These are phyloP conservation scores for Metschnikowia aberdeeniae DNA, from an alignment of 805 yeast genomes.

Conservation along the genomic window DNA sequence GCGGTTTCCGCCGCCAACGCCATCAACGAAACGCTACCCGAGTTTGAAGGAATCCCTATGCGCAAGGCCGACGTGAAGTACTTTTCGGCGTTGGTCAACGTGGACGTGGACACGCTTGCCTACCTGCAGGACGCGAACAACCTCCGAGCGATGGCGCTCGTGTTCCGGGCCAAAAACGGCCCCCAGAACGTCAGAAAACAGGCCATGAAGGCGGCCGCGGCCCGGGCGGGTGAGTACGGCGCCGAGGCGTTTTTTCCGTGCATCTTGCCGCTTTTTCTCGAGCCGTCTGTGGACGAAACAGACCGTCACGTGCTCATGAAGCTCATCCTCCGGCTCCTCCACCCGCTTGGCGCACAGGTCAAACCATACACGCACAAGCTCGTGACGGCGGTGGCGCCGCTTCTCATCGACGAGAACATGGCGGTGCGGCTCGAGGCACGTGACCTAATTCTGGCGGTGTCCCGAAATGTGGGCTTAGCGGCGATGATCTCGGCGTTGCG, in stretches of 20 bases:
- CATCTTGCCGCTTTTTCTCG: conserved; percentile 73
- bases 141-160: conserved; percentile 54
- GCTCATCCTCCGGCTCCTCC: conserved; percentile 64
- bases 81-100: conserved; percentile 53
- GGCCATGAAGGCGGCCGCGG: conserved; percentile 64
- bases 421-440: conserved; percentile 74
- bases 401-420: conserved; percentile 73
- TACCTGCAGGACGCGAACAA: conserved; percentile 49
- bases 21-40: conserved; percentile 14
- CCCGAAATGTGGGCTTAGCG: conserved; percentile 80
- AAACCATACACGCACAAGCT: conserved; percentile 73
- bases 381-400: conserved; percentile 69
- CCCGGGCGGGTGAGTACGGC: conserved; percentile 61
- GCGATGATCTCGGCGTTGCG: conserved; percentile 74
- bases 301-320: conserved; percentile 83
- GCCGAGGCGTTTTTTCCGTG: conserved; percentile 64
- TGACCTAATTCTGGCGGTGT: conserved; percentile 67
- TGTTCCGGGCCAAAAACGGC: conserved; percentile 77
- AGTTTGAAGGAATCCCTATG: conserved; percentile 15
- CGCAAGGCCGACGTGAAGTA: conserved; percentile 68
- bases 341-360: conserved; percentile 58
- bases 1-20: conserved; percentile 27
- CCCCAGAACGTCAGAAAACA: conserved; percentile 60
- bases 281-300: conserved; percentile 67
- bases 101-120: conserved; percentile 17